Evolutionary conservation across 164 flowering plant genomes (phyloP), one percentile per base, ranked within the genome.

Genomic region (Magnolia changhungtana): DNA sequence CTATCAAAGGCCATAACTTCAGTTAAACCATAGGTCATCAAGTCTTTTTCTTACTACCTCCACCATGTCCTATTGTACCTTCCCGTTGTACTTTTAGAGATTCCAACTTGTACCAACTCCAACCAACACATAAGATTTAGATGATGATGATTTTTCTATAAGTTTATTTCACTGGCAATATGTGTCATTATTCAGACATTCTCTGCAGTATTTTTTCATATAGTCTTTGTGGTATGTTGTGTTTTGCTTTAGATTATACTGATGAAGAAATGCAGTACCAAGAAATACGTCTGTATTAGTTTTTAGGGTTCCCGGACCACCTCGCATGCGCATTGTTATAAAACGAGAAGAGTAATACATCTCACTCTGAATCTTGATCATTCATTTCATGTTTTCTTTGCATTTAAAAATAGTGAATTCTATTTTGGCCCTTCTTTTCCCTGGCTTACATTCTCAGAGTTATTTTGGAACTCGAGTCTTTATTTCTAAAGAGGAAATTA

Each of bases 241-340:
- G 64, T 87, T 85, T 76, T 77, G 83, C 94, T 90, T 92, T 98
- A 96, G 99, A 94, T 77, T 96, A 94, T 82, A 86, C 81, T 75
- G 98, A 94, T 86, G 98, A 94, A 82, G 93, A 80, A 24, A 90
- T 79, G 86, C 79, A 90, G 89, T 96, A 63, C 98, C 99, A 20
- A 96, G 88, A 89, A 90, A 93, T 80, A 93, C 98, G 1, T 89
- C 98, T 79, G 95, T 96, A 68, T 85, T 96, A 84, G 90, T 96
- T 76, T 92, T 83, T 10, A 92, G 97, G 23, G 90, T 96, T 80
- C 98, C 99, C 68, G 98, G 98, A 90, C 78, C 90, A 45, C 96
- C 91, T 80, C 98, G 97, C 74, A 82, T 88, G 90, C 88, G 90
- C 73, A 94, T 94, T 85, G 92, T 96, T 76, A 82, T 94, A 27